These are phyloP conservation scores for Pestalotiopsis sp. DNA, from an alignment of 2,329 filamentous ascomycete genomes.

Conservation along the genomic window DNA sequence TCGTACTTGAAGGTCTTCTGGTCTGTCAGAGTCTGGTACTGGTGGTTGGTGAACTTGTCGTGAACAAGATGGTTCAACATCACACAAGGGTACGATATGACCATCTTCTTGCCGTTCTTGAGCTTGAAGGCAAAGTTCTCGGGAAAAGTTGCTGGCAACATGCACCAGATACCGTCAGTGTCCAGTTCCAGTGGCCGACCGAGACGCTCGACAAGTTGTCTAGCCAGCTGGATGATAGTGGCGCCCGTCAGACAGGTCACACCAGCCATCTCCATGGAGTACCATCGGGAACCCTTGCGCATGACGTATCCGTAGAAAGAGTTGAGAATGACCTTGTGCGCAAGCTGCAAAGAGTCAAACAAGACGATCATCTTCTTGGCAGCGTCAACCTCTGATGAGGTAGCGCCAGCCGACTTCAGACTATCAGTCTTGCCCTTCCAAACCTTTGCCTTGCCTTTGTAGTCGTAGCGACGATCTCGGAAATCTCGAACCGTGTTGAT, in stretches of 20 bases:
- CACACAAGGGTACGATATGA: slow-evolving; percentile 97
- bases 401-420: slow-evolving; percentile 80
- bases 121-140: slow-evolving; percentile 95
- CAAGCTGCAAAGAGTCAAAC: slow-evolving; percentile 93
- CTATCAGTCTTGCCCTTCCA: slow-evolving; percentile 97
- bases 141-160: slow-evolving; percentile 92
- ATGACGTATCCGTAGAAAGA: slow-evolving; percentile 99
- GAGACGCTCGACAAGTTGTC: slow-evolving; percentile 89
- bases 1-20: slow-evolving; percentile 84
- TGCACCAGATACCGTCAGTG: slow-evolving; percentile 99
- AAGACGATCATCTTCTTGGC: slow-evolving; percentile 99
- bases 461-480: slow-evolving; percentile 95
- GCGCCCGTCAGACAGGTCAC: slow-evolving; percentile 97
- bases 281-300: slow-evolving; percentile 98
- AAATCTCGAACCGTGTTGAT: slow-evolving; percentile 96
- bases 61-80: slow-evolving; percentile 99
- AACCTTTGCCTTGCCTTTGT: slow-evolving; percentile 96
- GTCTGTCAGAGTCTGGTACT: slow-evolving; percentile 90
- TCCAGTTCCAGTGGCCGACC: slow-evolving; percentile 92
- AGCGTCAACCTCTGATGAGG: slow-evolving; percentile 77
- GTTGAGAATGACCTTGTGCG: slow-evolving; percentile 98
- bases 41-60: slow-evolving; percentile 91
- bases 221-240: slow-evolving; percentile 94
- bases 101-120: slow-evolving; percentile 92
- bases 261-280: slow-evolving; percentile 98